These are phyloP conservation scores for Malassezia yamatoensis DNA, from an alignment of 1,284 basidiomycete genomes.

Conservation along the genomic window DNA sequence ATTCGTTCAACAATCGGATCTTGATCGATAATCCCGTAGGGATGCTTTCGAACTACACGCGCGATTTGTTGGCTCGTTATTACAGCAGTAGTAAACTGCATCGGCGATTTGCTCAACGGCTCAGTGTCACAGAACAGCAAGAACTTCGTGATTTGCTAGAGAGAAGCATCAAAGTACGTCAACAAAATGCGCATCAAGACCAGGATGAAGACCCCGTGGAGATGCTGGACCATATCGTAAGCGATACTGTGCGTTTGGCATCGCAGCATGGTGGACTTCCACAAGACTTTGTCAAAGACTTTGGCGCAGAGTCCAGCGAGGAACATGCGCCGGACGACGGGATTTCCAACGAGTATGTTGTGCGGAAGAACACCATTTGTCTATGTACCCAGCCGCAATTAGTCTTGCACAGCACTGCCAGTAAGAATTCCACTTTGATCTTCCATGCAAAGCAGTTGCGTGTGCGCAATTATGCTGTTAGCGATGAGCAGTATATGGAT, in stretches of 20 bases:
- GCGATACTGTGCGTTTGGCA: conserved; percentile 29
- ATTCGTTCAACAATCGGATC: conserved; percentile 77
- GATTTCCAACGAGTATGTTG: conserved; percentile 49
- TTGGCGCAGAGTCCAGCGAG: conserved; percentile 8
- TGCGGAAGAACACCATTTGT: conserved; percentile 63
- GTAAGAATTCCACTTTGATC: conserved; percentile 61
- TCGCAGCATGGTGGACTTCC: conserved; percentile 1
- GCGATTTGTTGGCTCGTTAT: conserved; percentile 78
- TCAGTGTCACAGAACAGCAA: conserved; percentile 58
- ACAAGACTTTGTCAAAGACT: conserved; percentile 10
- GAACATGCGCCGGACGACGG: conserved; percentile 24
- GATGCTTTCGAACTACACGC: conserved; percentile 66
- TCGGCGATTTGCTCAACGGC: conserved; percentile 70
- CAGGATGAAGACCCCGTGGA: conserved; percentile 4
- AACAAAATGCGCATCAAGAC: neutral
- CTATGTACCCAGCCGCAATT: conserved; percentile 84
- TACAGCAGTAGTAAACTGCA: conserved; percentile 71
- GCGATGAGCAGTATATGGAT: conserved; percentile 67
- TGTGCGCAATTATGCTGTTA: conserved; percentile 67
- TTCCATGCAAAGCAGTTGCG: conserved; percentile 73
- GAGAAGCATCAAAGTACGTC: conserved; percentile 1
- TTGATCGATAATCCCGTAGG: conserved; percentile 79
- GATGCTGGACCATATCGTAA: conserved; percentile 45
- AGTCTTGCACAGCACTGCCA: conserved; percentile 62
- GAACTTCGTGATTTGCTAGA: conserved; percentile 36